These are phyloP conservation scores for Lactarius indigo DNA, from an alignment of 768 basidiomycete genomes.

Conservation along the genomic window DNA sequence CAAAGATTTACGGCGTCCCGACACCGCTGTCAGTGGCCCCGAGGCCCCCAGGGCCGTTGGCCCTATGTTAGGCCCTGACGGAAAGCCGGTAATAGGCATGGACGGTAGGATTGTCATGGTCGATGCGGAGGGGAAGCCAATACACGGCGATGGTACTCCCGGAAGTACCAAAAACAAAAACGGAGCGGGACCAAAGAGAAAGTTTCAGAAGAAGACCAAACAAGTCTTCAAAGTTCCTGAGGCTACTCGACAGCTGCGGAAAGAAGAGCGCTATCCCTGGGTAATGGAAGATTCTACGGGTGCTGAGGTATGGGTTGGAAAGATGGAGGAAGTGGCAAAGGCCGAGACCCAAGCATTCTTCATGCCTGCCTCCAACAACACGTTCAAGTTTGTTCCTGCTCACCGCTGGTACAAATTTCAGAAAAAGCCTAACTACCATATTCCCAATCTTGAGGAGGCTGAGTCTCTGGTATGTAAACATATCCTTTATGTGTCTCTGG, in stretches of 20 bases:
- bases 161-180: conserved; percentile 43
- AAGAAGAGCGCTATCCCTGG: conserved; percentile 90
- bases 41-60: conserved; percentile 48
- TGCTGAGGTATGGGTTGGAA: conserved; percentile 74
- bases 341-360: conserved; percentile 75
- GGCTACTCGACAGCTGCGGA: conserved; percentile 68
- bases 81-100: conserved; percentile 74
- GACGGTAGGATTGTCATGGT: conserved; percentile 82
- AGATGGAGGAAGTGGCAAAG: conserved; percentile 74
- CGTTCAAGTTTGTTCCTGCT: conserved; percentile 85
- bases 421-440: conserved; percentile 72
- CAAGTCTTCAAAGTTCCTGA: conserved; percentile 83
- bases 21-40: conserved; percentile 32
- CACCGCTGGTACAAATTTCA: conserved; percentile 93
- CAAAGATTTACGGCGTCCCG: conserved; percentile 67
- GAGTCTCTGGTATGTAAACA: conserved; percentile 58
- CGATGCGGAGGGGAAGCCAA: conserved; percentile 71
- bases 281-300: conserved; percentile 78
- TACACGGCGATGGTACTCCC: conserved; percentile 41
- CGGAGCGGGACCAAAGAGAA: conserved; percentile 50
- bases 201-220: conserved; percentile 76
- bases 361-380: conserved; percentile 76
- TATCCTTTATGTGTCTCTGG: conserved; percentile 26
- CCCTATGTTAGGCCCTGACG: conserved; percentile 79
- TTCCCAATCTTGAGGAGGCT: conserved; percentile 63